A percentile compares a stretch with the other conserved stretches of the same genome.
Evolutionary conservation across 2,329 filamentous ascomycete genomes (phyloP).

Genomic region (Apiospora hydei): DNA sequence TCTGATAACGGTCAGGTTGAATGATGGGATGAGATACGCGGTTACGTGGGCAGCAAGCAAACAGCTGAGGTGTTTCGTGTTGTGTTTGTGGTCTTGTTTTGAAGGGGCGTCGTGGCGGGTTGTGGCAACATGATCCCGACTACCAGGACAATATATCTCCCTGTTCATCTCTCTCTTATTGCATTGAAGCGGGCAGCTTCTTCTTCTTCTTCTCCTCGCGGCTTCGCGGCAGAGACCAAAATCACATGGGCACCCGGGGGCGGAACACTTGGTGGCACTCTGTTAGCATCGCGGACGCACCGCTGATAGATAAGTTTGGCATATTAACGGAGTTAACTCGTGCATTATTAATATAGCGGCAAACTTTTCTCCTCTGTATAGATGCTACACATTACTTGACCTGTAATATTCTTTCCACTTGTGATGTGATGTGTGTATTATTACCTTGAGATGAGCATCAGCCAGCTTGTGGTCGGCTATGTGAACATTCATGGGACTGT

Average conservation of each 20-base stretch:
- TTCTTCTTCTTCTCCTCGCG: neutral
- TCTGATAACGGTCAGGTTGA: constrained; percentile 13
- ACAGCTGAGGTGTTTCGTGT: neutral
- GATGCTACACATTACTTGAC: neutral
- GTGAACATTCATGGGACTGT: neutral
- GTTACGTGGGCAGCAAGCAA: constrained; percentile 12
- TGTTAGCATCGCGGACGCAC: constrained; percentile 20
- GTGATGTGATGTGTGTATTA: neutral
- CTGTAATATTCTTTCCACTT: neutral
- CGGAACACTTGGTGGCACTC: constrained; percentile 5
- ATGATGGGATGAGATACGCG: constrained; percentile 12
- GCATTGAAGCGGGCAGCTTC: neutral
- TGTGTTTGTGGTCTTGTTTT: neutral
- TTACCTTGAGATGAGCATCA: no score
- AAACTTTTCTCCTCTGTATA: constrained; percentile 13
- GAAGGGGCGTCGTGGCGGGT: neutral
- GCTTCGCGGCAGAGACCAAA: neutral
- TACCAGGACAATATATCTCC: neutral
- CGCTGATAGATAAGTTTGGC: constrained; percentile 23
- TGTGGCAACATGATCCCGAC: neutral
- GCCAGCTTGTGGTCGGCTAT: no score
- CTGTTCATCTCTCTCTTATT: neutral
- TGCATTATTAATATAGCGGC: constrained; percentile 23
- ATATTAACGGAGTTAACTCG: constrained; percentile 19
- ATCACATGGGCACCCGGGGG: neutral